Percentiles rank a stretch among this genome's conserved stretches.
These are phyloP conservation scores for Alternaria brassicicola DNA, from an alignment of 2,329 filamentous ascomycete genomes.

Conservation along the genomic window DNA sequence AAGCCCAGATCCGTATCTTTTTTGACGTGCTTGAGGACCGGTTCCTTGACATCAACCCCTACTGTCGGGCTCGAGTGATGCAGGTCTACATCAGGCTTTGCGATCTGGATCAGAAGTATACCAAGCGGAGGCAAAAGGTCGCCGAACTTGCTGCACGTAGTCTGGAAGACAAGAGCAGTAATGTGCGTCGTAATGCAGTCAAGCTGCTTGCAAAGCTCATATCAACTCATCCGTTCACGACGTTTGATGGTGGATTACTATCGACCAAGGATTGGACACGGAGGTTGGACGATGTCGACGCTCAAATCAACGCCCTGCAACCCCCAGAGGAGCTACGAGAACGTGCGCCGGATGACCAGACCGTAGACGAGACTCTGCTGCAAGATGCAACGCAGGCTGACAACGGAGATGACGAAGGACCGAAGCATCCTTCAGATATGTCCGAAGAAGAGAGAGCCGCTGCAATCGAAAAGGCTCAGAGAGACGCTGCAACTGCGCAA, in stretches of 20 bases:
- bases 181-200: slow-evolving; percentile 92
- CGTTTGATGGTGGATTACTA: slow-evolving; percentile 73
- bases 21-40: slow-evolving; percentile 96
- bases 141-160: slow-evolving; percentile 87
- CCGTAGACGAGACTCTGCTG: slow-evolving; percentile 77
- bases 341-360: slow-evolving; percentile 66
- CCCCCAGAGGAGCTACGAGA: slow-evolving; percentile 79
- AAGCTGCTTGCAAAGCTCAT: slow-evolving; percentile 88
- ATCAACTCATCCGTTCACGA: slow-evolving; percentile 84
- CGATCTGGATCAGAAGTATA: slow-evolving; percentile 88
- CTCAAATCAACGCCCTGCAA: slow-evolving; percentile 79
- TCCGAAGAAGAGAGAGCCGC: slow-evolving; percentile 78
- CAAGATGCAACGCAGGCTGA: slow-evolving; percentile 88
- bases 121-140: slow-evolving; percentile 85
- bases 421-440: slow-evolving; percentile 68
- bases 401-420: slow-evolving; percentile 36
- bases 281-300: slow-evolving; percentile 80
- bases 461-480: slow-evolving; percentile 77
- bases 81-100: slow-evolving; percentile 93
- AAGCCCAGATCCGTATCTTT: slow-evolving; percentile 93
- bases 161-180: slow-evolving; percentile 97
- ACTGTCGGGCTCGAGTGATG: slow-evolving; percentile 87
- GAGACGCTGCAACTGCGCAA: slow-evolving; percentile 88
- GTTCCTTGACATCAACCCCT: slow-evolving; percentile 95
- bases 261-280: slow-evolving; percentile 84